Evolutionary conservation across 768 basidiomycete genomes (phyloP).

Genomic region (Rhodocollybia butyracea): DNA sequence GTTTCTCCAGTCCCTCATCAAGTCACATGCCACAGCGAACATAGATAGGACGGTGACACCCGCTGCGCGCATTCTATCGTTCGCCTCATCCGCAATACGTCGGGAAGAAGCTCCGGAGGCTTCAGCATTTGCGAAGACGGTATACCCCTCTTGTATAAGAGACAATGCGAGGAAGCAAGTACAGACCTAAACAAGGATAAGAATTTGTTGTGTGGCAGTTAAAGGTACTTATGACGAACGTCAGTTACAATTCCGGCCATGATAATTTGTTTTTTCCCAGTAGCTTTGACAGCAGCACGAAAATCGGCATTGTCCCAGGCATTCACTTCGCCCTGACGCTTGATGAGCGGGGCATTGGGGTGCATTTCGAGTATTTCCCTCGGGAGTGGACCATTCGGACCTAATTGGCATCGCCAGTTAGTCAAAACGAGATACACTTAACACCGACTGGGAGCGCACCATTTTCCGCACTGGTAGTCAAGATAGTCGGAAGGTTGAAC

Average conservation of each 20-base stretch:
- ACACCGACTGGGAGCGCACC: no score
- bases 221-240: slow-evolving; percentile 22
- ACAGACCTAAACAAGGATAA: slow-evolving; percentile 32
- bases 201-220: neutral
- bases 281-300: slow-evolving; percentile 41
- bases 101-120: slow-evolving; percentile 40
- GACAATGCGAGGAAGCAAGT: slow-evolving; percentile 47
- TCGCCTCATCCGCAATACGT: slow-evolving; percentile 40
- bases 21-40: slow-evolving; percentile 41
- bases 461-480: slow-evolving; percentile 43
- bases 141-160: slow-evolving; percentile 41
- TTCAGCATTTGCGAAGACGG: slow-evolving; percentile 45
- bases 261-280: slow-evolving; percentile 48
- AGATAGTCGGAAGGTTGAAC: slow-evolving; percentile 41
- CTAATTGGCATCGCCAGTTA: slow-evolving; percentile 23
- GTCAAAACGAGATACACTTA: no score
- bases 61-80: slow-evolving; percentile 45
- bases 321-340: slow-evolving; percentile 46
- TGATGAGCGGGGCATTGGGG: slow-evolving; percentile 40
- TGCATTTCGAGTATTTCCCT: slow-evolving; percentile 43
- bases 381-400: slow-evolving; percentile 47
- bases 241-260: slow-evolving; percentile 49
- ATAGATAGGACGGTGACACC: slow-evolving; percentile 43
- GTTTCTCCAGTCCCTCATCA: slow-evolving; percentile 51
- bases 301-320: slow-evolving; percentile 52